Percentiles rank a stretch among this genome's conserved stretches.
Conservation (phyloP, 352 stramenopile species). For the Pilasporangium apinafurcum region DNA sequence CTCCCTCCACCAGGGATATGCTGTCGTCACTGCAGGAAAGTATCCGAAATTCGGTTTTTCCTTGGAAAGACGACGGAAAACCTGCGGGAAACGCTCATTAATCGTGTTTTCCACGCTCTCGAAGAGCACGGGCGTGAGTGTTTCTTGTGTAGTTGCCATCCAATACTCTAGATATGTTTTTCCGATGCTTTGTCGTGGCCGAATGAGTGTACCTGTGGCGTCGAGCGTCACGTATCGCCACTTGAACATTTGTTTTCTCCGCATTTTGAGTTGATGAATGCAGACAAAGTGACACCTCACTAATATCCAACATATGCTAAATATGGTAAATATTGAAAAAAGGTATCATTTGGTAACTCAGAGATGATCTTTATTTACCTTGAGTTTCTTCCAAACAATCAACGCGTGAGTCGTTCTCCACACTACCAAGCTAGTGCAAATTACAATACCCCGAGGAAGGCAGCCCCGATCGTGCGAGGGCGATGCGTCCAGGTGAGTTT, state of each 20-base stretch:
- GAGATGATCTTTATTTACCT: no score
- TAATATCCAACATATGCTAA: no score
- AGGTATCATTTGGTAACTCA: no score
- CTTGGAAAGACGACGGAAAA: conserved; percentile 23
- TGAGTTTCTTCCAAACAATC: no score
- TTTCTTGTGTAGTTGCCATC: conserved; percentile 13
- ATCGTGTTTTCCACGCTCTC: conserved; percentile 13
- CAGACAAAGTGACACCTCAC: no score
- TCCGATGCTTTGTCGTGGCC: conserved; percentile 30
- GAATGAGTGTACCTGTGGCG: conserved; percentile 66
- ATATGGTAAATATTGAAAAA: no score
- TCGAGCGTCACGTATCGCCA: conserved; percentile 57
- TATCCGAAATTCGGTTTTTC: conserved; percentile 46
- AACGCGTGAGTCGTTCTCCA: no score
- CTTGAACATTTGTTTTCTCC: not conserved
- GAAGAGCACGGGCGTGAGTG: conserved; percentile 16
- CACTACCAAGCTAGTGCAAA: no score
- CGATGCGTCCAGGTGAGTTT: no score
- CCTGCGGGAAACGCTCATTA: conserved; percentile 23
- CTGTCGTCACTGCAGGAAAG: conserved; percentile 6
- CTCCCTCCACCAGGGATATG: conserved; percentile 47
- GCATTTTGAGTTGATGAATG: conserved; percentile 1
- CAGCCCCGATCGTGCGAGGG: no score
- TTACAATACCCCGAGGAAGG: no score
- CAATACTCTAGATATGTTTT: conserved; percentile 47